Evolutionary conservation across 768 basidiomycete genomes (phyloP).

Genomic region (Agrocybe praecox): DNA sequence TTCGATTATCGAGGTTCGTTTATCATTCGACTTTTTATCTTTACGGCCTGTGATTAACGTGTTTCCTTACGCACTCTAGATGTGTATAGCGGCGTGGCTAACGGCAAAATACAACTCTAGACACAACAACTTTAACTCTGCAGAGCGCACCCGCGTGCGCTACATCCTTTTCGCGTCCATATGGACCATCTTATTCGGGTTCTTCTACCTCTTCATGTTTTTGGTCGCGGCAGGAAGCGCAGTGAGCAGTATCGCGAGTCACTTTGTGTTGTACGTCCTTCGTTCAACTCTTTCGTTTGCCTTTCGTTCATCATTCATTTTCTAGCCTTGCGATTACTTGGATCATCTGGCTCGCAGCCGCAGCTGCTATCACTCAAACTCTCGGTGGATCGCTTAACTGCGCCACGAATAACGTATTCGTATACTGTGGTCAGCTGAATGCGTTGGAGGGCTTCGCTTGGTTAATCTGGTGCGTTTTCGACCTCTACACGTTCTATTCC

Average conservation of each 20-base stretch:
- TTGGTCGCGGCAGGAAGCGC: constrained; percentile 47
- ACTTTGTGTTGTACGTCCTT: constrained; percentile 61
- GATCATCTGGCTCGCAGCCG: constrained; percentile 78
- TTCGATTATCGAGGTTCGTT: constrained; percentile 62
- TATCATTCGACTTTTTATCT: background rate
- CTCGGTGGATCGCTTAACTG: constrained; percentile 76
- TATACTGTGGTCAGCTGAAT: constrained; percentile 78
- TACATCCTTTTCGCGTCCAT: constrained; percentile 71
- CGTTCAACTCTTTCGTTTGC: background rate
- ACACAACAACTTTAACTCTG: constrained; percentile 48
- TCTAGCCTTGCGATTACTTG: constrained; percentile 67
- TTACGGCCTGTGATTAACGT: no score
- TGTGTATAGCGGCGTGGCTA: constrained; percentile 76
- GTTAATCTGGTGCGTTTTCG: constrained; percentile 61
- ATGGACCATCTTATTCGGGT: constrained; percentile 67
- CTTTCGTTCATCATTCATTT: background rate
- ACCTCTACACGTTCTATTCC: background rate
- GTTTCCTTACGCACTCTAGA: no score
- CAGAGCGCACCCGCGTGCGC: constrained; percentile 62
- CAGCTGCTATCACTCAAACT: constrained; percentile 66
- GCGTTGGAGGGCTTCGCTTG: constrained; percentile 78
- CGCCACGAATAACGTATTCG: constrained; percentile 45
- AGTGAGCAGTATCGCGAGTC: constrained; percentile 63
- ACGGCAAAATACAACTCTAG: constrained; percentile 58
- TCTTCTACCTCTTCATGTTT: constrained; percentile 58